Conservation (phyloP, 2,329 filamentous ascomycete species). For the Trichoderma sp. region DNA sequence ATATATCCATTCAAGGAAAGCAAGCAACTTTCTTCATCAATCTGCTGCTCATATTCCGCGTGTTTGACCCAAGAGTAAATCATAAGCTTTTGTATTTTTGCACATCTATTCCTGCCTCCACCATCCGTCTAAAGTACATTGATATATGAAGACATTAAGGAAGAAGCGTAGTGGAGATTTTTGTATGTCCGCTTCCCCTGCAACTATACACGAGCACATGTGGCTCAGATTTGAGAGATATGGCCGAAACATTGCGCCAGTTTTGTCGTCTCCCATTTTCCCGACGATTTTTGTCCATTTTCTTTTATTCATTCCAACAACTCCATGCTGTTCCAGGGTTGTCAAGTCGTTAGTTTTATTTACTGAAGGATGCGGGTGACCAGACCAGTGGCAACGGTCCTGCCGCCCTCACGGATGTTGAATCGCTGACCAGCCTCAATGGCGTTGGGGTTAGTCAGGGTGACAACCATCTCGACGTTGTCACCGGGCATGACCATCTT, state of each 20-base stretch:
- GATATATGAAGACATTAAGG: conserved; percentile 42
- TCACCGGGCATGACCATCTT: conserved; percentile 98
- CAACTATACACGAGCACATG: conserved; percentile 45
- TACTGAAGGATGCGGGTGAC: conserved; percentile 73
- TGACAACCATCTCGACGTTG: conserved; percentile 96
- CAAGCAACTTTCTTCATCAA: no score
- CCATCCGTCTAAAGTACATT: conserved; percentile 43
- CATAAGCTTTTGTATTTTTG: conserved; percentile 22
- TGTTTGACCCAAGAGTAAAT: neutral
- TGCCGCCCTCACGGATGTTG: conserved; percentile 96
- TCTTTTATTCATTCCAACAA: conserved; percentile 18
- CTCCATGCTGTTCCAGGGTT: conserved; percentile 26
- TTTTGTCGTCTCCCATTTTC: conserved; percentile 4
- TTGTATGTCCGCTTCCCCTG: conserved; percentile 36
- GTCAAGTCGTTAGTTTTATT: conserved; percentile 33
- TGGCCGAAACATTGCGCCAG: conserved; percentile 1
- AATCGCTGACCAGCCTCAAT: conserved; percentile 92
- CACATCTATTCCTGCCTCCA: conserved; percentile 25
- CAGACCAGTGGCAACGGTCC: conserved; percentile 83
- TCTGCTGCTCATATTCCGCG: neutral
- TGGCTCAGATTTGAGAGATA: conserved; percentile 38
- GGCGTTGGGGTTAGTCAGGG: conserved; percentile 82
- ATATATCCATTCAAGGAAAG: neutral
- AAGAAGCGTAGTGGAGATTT: conserved; percentile 51
- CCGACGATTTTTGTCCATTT: conserved; percentile 23